These are phyloP conservation scores for Phoenix dactylifera DNA, from an alignment of 176 grass and related monocot genomes.

Conservation along the genomic window DNA sequence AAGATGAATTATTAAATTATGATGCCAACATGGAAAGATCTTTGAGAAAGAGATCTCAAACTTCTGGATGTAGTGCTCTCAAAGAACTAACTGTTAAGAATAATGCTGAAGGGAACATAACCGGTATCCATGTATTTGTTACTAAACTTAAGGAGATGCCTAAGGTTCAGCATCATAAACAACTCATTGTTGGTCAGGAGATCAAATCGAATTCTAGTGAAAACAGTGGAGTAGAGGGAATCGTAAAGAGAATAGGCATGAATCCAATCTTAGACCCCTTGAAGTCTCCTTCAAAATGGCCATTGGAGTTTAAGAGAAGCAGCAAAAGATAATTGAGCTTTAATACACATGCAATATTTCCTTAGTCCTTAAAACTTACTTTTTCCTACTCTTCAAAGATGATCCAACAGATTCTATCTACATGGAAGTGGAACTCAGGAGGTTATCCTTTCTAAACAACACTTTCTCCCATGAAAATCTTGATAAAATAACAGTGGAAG, in stretches of 20 bases:
- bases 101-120: too few relatives aligned
- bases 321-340: constrained; percentile 83
- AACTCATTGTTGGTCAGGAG: background rate
- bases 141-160: too few relatives aligned
- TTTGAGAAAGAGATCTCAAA: too few relatives aligned
- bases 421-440: constrained; percentile 91
- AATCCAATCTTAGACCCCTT: constrained; percentile 34
- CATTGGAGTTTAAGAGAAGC: constrained; percentile 59
- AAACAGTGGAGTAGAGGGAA: constrained; percentile 40
- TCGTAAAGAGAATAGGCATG: constrained; percentile 38
- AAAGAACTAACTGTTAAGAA: too few relatives aligned
- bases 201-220: constrained; percentile 32
- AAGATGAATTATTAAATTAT: too few relatives aligned
- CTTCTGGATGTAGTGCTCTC: too few relatives aligned
- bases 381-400: constrained; percentile 91
- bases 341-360: constrained; percentile 77
- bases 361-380: constrained; percentile 72
- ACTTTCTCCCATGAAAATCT: constrained; percentile 33
- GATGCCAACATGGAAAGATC: too few relatives aligned
- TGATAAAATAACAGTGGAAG: constrained; percentile 19
- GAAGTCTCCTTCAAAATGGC: constrained; percentile 63
- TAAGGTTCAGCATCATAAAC: too few relatives aligned
- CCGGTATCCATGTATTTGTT: too few relatives aligned
- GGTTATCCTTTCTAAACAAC: constrained; percentile 57
- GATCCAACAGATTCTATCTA: constrained; percentile 86